A percentile compares a stretch with the other conserved stretches of the same genome.
phyloP scores from a whole-genome alignment of 2,329 filamentous ascomycete species.

The Fusarium transvaalense region DNA sequence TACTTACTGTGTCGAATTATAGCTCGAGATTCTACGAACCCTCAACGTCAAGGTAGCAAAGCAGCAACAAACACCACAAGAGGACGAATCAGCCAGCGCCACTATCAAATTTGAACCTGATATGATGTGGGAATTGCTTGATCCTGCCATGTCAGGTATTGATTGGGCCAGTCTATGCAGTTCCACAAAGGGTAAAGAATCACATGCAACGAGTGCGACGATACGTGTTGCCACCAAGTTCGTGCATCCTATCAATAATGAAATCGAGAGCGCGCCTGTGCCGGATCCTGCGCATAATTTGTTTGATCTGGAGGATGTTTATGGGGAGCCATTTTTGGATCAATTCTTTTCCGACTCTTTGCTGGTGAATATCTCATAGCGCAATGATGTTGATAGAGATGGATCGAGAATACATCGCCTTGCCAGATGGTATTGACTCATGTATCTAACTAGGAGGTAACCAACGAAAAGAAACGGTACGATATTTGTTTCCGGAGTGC shows the following conservation, averaged over 20 bases:
- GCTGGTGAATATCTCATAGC: conserved; percentile 30
- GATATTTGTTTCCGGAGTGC: too few relatives aligned
- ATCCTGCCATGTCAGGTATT: conserved; percentile 20
- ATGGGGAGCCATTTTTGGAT: conserved; percentile 39
- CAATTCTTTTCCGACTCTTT: conserved; percentile 44
- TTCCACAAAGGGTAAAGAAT: neutral
- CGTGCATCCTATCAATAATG: conserved; percentile 35
- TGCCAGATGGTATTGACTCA: too few relatives aligned
- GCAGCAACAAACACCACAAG: neutral
- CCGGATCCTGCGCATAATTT: conserved; percentile 3
- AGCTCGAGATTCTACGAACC: conserved; percentile 35
- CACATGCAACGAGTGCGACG: conserved; percentile 29
- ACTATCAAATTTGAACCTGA: conserved; percentile 43
- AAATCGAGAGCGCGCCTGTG: neutral
- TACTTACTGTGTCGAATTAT: fast-evolving
- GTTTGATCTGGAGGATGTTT: conserved; percentile 35
- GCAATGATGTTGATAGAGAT: too few relatives aligned
- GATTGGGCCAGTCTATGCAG: neutral
- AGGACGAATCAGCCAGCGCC: neutral
- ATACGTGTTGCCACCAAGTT: conserved; percentile 44
- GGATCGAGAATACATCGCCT: too few relatives aligned
- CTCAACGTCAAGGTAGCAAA: conserved; percentile 33
- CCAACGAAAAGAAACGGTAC: too few relatives aligned
- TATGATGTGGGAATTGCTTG: conserved; percentile 43
- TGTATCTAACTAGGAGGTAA: too few relatives aligned